Percentiles rank a stretch among this genome's conserved stretches.
Conservation (phyloP, 2,329 filamentous ascomycete genomes). For the Botryotinia convoluta region DNA sequence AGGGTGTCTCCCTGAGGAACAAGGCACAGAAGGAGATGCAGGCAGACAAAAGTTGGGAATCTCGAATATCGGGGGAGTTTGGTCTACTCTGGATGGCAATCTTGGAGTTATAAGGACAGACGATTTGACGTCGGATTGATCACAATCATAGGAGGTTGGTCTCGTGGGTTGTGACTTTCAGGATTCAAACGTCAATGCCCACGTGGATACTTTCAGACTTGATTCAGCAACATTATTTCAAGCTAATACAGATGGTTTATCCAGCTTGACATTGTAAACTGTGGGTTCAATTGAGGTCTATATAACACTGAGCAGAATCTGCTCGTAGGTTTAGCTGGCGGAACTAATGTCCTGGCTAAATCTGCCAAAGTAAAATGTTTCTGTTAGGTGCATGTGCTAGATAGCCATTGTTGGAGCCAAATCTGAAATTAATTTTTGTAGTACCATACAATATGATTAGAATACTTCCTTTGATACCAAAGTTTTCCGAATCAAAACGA, state of each 20-base stretch:
- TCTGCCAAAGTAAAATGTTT: not conserved
- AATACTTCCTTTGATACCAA: not conserved
- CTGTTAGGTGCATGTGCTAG: not conserved
- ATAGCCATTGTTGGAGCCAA: not conserved
- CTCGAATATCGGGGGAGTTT: slow-evolving; percentile 29
- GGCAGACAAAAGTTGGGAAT: slow-evolving; percentile 9
- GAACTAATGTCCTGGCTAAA: not conserved
- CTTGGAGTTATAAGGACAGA: slow-evolving; percentile 35
- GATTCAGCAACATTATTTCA: not conserved
- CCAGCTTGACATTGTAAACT: not conserved
- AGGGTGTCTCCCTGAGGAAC: slow-evolving; percentile 34
- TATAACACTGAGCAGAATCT: not conserved
- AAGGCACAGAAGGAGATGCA: slow-evolving; percentile 10
- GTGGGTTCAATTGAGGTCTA: not conserved
- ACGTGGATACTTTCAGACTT: not conserved
- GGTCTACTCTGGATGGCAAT: slow-evolving; percentile 36
- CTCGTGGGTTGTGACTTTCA: not conserved
- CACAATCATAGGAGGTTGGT: not conserved
- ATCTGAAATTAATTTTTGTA: not conserved
- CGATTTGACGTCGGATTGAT: slow-evolving; percentile 11
- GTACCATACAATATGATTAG: not conserved
- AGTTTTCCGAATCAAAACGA: not conserved
- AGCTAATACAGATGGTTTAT: not conserved
- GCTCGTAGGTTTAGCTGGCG: not conserved
- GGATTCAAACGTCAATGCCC: not conserved